Evolutionary conservation across 495 filamentous ascomycete species (phyloP).

Genomic region (Annulohypoxylon moriforme): DNA sequence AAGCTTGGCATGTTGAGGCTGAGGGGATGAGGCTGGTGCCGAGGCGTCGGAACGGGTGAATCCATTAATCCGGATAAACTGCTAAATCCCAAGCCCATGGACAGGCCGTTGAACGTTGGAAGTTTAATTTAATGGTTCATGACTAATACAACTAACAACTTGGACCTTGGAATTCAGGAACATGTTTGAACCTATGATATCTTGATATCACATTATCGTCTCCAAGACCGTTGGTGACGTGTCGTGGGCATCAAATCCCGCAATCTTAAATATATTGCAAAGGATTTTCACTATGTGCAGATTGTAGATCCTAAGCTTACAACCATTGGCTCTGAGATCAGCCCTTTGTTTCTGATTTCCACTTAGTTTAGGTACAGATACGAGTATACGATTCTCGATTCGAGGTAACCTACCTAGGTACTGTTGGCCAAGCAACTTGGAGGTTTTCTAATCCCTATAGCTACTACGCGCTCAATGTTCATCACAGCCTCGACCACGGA

Average conservation of each 20-base stretch:
- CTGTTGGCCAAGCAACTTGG: not conserved
- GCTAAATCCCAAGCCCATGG: slow-evolving; percentile 5
- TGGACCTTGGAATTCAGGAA: not conserved
- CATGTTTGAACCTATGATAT: not conserved
- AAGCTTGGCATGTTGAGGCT: slow-evolving; percentile 25
- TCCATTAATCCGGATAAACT: not conserved
- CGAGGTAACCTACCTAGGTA: not conserved
- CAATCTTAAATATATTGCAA: not conserved
- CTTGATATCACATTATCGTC: not conserved
- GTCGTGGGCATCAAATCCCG: slow-evolving; percentile 2
- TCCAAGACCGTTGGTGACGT: not conserved
- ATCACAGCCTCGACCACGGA: slow-evolving; percentile 18
- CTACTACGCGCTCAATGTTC: slow-evolving; percentile 18
- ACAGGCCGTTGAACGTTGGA: not conserved
- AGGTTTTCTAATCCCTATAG: not conserved
- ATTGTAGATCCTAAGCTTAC: not conserved
- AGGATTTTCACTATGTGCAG: not conserved
- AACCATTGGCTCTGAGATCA: slow-evolving; percentile 4
- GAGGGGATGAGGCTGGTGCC: slow-evolving; percentile 18
- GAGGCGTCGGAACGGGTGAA: slow-evolving; percentile 22
- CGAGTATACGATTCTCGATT: slow-evolving; percentile 1
- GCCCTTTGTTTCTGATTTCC: not conserved
- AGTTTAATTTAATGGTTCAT: not conserved
- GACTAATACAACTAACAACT: not conserved
- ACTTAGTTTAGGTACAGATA: not conserved